Percentiles rank a stretch among this genome's conserved stretches.
phyloP scores from a whole-genome alignment of 257 asterid genomes.

The Petrea volubilis region DNA sequence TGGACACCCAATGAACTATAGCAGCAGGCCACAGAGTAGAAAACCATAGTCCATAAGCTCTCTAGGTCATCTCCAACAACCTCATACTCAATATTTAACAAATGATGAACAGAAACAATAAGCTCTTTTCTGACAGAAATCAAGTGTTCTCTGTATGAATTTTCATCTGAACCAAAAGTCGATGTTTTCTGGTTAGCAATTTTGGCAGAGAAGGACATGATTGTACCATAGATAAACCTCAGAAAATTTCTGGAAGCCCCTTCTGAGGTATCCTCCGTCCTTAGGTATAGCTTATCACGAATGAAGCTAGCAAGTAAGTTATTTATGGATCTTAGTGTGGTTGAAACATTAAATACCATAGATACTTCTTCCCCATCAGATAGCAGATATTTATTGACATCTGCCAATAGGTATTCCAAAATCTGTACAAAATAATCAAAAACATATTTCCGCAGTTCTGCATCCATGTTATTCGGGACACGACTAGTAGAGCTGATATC shows the following conservation, averaged over 20 bases:
- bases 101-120: constrained; percentile 49
- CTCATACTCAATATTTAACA: constrained; percentile 75
- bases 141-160: constrained; percentile 40
- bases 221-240: constrained; percentile 51
- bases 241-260: constrained; percentile 72
- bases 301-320: constrained; percentile 54
- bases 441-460: constrained; percentile 57
- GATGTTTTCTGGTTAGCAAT: constrained; percentile 35
- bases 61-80: constrained; percentile 82
- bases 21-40: constrained; percentile 57
- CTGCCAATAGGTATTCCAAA: constrained; percentile 64
- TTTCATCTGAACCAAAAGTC: constrained; percentile 37
- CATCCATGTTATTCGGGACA: constrained; percentile 33
- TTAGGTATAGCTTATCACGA: constrained; percentile 57
- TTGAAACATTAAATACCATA: constrained; percentile 38
- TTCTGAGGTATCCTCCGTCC: constrained; percentile 75
- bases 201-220: constrained; percentile 57
- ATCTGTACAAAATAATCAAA: constrained; percentile 73
- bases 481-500: constrained; percentile 25
- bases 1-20: constrained; percentile 40
- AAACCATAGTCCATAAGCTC: constrained; percentile 64
- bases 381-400: constrained; percentile 45
- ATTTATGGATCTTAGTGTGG: constrained; percentile 59
- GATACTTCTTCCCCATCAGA: constrained; percentile 37
- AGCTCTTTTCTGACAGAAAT: constrained; percentile 63